Conservation (phyloP, 1,139 yeast species). For the Candida tropicalis region DNA sequence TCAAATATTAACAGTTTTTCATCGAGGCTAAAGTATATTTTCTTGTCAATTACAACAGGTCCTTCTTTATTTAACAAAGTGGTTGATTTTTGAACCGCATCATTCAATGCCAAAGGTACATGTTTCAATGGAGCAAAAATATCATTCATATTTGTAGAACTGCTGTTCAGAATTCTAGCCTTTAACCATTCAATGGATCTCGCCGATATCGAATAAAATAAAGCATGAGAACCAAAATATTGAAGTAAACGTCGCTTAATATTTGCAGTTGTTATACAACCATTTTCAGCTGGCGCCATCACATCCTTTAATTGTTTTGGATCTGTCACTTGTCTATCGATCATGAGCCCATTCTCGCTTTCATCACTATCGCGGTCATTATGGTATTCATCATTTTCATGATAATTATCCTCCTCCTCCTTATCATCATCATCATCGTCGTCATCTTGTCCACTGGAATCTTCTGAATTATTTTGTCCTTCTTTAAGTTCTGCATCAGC, state of each 20-base stretch:
- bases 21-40: constrained; percentile 9
- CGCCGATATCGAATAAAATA: constrained; percentile 21
- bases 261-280: constrained; percentile 9
- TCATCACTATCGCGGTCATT: constrained; percentile 1
- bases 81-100: constrained; percentile 12
- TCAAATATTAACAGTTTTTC: constrained; percentile 15
- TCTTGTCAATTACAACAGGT: background rate
- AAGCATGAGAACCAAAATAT: constrained; percentile 23
- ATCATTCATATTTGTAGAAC: constrained; percentile 8
- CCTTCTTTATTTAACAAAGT: constrained; percentile 4
- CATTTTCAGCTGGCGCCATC: constrained; percentile 14
- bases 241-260: constrained; percentile 13
- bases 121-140: constrained; percentile 15
- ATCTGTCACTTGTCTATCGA: constrained; percentile 1
- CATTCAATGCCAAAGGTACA: constrained; percentile 14
- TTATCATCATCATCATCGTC: constrained; percentile 8
- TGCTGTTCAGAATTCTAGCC: constrained; percentile 12
- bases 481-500: background rate
- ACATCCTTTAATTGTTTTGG: constrained; percentile 15
- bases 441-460: constrained; percentile 8
- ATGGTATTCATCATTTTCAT: constrained; percentile 6
- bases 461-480: background rate
- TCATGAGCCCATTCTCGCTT: background rate
- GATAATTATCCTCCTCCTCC: background rate
- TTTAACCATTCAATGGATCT: constrained; percentile 22